These are phyloP conservation scores for Tilletia indica DNA, from an alignment of 1,284 basidiomycete species.

Conservation along the genomic window DNA sequence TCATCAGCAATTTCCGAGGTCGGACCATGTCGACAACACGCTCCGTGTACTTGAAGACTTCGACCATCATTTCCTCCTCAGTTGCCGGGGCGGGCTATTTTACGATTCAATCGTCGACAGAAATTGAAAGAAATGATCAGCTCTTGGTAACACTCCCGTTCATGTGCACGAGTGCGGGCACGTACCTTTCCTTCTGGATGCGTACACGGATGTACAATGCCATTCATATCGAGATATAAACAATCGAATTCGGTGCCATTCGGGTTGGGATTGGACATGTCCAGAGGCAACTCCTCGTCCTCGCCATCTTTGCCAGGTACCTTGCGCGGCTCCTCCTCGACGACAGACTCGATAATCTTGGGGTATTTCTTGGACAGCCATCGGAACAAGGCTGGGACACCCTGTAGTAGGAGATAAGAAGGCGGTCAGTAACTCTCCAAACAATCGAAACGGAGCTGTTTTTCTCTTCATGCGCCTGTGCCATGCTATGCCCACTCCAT, in stretches of 20 bases:
- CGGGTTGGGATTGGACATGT: slow-evolving; percentile 84
- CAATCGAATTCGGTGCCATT: slow-evolving; percentile 95
- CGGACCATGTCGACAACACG: slow-evolving; percentile 95
- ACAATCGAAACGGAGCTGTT: not conserved
- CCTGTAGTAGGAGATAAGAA: slow-evolving; percentile 23
- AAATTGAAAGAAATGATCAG: too few relatives aligned
- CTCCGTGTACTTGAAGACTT: slow-evolving; percentile 95
- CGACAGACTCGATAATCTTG: slow-evolving; percentile 52
- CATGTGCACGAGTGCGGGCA: not conserved
- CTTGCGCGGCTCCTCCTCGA: slow-evolving; percentile 50
- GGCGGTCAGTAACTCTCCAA: not conserved
- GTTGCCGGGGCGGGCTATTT: slow-evolving; percentile 74
- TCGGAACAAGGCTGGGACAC: slow-evolving; percentile 55
- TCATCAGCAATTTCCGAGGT: slow-evolving; percentile 90
- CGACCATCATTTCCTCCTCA: slow-evolving; percentile 99
- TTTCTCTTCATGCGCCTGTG: too few relatives aligned
- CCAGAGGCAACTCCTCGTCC: slow-evolving; percentile 72
- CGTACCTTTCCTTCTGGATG: slow-evolving; percentile 86
- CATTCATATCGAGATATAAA: slow-evolving; percentile 70
- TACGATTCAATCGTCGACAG: not conserved
- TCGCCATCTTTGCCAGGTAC: slow-evolving; percentile 62
- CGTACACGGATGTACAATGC: slow-evolving; percentile 88
- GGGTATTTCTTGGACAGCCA: slow-evolving; percentile 58
- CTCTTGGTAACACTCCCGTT: too few relatives aligned
- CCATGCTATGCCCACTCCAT: too few relatives aligned